Base-by-base conservation (phyloP, 768 basidiomycete species). In the Pulveroboletus frians region DNA sequence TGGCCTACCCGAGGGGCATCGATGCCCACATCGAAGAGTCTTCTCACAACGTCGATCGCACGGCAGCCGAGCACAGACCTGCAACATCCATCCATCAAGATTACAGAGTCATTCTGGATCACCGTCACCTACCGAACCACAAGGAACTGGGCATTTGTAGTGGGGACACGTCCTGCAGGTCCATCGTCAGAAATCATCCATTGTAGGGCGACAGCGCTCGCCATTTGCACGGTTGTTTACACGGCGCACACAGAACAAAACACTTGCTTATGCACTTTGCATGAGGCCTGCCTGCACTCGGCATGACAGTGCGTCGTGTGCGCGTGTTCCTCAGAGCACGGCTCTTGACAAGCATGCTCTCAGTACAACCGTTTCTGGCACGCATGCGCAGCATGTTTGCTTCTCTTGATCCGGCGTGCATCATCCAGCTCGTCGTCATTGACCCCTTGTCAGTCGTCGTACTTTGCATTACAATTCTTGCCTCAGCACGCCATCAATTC, bases 61-160 rank as follows among this genome's bases (percentile, higher is more conserved):
- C 2, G 85, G 85, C 1, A 84, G 61, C 4, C 84, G 74, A 3
- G 77, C 70, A 60, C 86, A 88, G 18, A 83, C 71, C 84, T 85
- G 41, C 5, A 17, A 4, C n/a, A 43, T 23, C 26, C n/a, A 27
- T 34, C 42, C n/a, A 3, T 36, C 48, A 9, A 53, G 27, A 36
- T 45, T n/a, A n/a, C n/a, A n/a, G 5, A 14, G 5, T 8, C 30
- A 14, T 6, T 29, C 9, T 17, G 9, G 3, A 21, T 43, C 17
- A 20, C 3, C 29, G 2, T 26, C 10, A 71, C 83, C 67, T 49
- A 85, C 84, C 4, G 84, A 83, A 13, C 84, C 83, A 57, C 85
- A 87, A 0, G 83, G 76, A 7, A 87, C 74, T 5, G 77, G 76
- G 50, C 85, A 87, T 1, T 44, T 49, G 26, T 72, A 53, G 55